Percentiles rank a stretch among this genome's conserved stretches.
phyloP scores from a whole-genome alignment of 257 asterid species.

The Solanum pinnatisectum region DNA sequence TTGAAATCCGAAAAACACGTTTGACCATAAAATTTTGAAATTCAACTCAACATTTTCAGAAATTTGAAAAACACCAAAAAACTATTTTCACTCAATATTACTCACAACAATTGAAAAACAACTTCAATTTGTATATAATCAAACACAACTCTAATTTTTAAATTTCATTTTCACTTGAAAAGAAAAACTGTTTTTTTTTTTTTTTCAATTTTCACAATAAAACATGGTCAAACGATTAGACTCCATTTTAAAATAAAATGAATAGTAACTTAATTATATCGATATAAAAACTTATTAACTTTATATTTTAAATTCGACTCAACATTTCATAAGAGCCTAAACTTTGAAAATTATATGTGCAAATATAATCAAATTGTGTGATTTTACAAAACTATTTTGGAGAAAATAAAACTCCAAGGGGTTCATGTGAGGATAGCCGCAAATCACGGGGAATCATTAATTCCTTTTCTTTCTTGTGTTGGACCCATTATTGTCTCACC shows the following conservation, averaged over 20 bases:
- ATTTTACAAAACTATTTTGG: not conserved
- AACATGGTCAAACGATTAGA: not conserved
- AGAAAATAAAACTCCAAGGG: not conserved
- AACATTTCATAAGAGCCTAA: not conserved
- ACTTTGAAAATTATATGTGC: not conserved
- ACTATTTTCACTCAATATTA: not conserved
- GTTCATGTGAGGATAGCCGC: slow-evolving; percentile 22
- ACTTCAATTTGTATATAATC: too few species aligned
- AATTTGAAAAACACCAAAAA: too few species aligned
- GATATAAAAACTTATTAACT: not conserved
- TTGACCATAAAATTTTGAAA: not conserved
- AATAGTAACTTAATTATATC: not conserved
- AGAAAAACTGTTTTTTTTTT: too few species aligned
- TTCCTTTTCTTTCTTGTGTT: not conserved
- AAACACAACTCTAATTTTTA: too few species aligned
- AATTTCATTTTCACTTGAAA: not conserved
- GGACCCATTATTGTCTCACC: slow-evolving; percentile 12
- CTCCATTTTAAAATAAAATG: not conserved
- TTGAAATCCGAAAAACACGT: too few species aligned
- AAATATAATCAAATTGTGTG: not conserved
- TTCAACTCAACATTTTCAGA: not conserved
- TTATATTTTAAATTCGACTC: not conserved
- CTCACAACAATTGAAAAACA: too few species aligned
- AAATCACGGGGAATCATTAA: slow-evolving; percentile 39
- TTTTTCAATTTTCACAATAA: too few species aligned